Conservation (phyloP, 1,284 basidiomycete genomes). For the Marasmius oreades region DNA sequence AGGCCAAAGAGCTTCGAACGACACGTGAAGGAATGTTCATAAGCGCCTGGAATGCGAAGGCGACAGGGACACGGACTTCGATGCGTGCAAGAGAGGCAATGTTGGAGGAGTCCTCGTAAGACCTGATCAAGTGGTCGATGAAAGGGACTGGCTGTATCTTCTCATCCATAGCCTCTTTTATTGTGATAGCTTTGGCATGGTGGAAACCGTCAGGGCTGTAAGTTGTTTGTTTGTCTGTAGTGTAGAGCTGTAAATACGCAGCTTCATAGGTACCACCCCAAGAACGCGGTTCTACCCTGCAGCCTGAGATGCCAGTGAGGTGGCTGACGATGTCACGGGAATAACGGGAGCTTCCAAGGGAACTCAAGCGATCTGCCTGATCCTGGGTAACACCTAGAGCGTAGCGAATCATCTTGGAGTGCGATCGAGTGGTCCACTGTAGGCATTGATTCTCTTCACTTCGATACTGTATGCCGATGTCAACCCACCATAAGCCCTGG, state of each 20-base stretch:
- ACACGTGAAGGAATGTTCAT: constrained; percentile 2
- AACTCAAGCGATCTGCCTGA: constrained; percentile 16
- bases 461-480: not conserved
- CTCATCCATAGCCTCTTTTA: constrained; percentile 13
- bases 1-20: constrained; percentile 10
- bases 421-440: not conserved
- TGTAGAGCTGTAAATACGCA: constrained; percentile 23
- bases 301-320: constrained; percentile 23
- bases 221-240: constrained; percentile 22
- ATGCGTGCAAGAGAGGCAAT: constrained; percentile 12
- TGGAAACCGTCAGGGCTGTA: constrained; percentile 15
- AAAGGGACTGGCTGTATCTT: constrained; percentile 8
- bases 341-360: constrained; percentile 19
- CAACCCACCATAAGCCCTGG: constrained; percentile 6
- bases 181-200: constrained; percentile 20
- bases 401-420: not conserved
- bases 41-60: constrained; percentile 5
- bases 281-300: constrained; percentile 17
- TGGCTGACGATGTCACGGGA: constrained; percentile 21
- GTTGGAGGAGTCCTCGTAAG: constrained; percentile 3
- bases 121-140: constrained; percentile 5
- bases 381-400: not conserved
- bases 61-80: constrained; percentile 14
- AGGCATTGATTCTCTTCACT: not conserved
- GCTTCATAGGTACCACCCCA: constrained; percentile 8